phyloP scores from a whole-genome alignment of 1,284 basidiomycete species.

The Trichosporon coremiiforme region DNA sequence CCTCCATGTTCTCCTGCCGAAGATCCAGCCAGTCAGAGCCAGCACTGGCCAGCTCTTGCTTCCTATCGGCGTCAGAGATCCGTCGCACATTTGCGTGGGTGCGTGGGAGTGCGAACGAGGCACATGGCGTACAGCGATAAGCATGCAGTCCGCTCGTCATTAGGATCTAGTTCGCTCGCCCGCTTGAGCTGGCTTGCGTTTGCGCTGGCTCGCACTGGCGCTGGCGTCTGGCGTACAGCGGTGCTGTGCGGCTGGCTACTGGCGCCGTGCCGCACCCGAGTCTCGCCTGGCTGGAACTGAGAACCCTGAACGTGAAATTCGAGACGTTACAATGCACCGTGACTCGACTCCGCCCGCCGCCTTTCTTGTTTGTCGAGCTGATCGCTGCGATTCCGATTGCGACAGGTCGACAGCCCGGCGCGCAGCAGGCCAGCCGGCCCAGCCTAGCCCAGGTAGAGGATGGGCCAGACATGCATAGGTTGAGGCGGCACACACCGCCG shows the following conservation, averaged over 20 bases:
- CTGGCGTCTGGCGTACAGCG: not conserved
- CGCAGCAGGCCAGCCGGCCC: too few species aligned
- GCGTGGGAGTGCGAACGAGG: not conserved
- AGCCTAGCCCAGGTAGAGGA: too few species aligned
- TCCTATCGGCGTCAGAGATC: too few species aligned
- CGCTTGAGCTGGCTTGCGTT: too few species aligned
- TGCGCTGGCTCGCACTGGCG: not conserved
- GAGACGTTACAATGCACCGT: not conserved
- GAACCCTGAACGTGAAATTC: slow-evolving; percentile 1
- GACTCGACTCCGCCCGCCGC: not conserved
- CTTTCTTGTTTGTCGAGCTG: too few species aligned
- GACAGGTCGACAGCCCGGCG: too few species aligned
- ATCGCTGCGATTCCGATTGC: not conserved
- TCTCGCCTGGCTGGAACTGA: not conserved
- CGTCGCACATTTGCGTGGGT: too few species aligned
- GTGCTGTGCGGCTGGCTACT: not conserved
- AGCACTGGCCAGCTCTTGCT: too few species aligned
- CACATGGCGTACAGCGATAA: not conserved
- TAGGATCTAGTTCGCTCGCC: not conserved
- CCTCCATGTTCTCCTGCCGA: not conserved
- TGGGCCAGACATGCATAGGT: not conserved
- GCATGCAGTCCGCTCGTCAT: not conserved
- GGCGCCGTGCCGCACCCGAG: not conserved
- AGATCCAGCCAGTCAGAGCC: too few species aligned
- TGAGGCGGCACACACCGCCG: not conserved